A percentile compares a stretch with the other conserved stretches of the same genome.
These are phyloP conservation scores for Trebouxia sp. DNA, from an alignment of 139 green algal genomes.

Conservation along the genomic window DNA sequence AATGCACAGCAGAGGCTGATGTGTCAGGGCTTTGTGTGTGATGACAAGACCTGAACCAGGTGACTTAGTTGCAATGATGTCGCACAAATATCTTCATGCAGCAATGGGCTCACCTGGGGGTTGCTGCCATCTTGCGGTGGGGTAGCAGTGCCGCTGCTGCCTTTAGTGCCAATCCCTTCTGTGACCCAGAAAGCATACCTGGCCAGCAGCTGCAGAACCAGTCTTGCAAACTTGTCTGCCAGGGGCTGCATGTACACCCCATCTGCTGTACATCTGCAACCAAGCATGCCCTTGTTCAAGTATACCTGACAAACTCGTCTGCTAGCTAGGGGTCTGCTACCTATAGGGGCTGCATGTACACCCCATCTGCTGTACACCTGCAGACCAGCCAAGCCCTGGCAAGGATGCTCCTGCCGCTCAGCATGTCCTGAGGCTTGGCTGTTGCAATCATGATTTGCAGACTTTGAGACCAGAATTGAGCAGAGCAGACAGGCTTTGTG, in stretches of 20 bases:
- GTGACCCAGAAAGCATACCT: conserved; percentile 74
- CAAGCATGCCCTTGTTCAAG: neutral
- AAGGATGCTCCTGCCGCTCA: too few species aligned
- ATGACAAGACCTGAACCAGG: too few species aligned
- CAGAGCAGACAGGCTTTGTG: too few species aligned
- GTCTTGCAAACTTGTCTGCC: conserved; percentile 79
- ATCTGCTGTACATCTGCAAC: conserved; percentile 41
- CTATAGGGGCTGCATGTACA: conserved; percentile 72
- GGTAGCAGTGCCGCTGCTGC: neutral
- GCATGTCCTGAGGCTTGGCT: too few species aligned
- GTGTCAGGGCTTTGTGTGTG: too few species aligned
- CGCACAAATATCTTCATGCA: too few species aligned
- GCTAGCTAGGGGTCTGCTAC: too few species aligned
- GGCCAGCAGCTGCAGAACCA: conserved; percentile 79
- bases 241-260: conserved; percentile 75
- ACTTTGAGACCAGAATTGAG: too few species aligned
- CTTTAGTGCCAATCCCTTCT: neutral
- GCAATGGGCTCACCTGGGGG: neutral
- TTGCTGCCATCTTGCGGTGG: neutral
- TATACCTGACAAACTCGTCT: conserved; percentile 85
- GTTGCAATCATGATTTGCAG: too few species aligned
- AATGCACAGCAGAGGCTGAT: too few species aligned
- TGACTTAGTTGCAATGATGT: too few species aligned
- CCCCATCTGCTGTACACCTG: conserved; percentile 48
- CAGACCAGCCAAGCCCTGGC: neutral